Conservation (phyloP, 805 yeast genomes). For the Hanseniaspora nectarophila region DNA sequence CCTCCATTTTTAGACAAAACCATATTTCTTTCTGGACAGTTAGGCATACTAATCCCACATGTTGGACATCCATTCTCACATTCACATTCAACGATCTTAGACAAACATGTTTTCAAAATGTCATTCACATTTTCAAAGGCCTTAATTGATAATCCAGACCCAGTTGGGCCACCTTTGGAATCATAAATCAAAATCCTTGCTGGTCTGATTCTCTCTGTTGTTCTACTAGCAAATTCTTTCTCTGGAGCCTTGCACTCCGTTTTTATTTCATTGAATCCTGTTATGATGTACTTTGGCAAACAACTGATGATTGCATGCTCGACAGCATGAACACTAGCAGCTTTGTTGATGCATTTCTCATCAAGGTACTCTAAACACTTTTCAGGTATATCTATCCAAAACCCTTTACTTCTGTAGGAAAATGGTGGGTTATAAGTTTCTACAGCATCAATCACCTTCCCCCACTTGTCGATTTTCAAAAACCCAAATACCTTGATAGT, state of each 20-base stretch:
- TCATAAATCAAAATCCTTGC: slow-evolving; percentile 79
- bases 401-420: slow-evolving; percentile 55
- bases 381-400: slow-evolving; percentile 81
- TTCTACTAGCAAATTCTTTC: slow-evolving; percentile 76
- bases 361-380: slow-evolving; percentile 48
- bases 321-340: slow-evolving; percentile 95
- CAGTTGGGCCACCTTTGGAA: slow-evolving; percentile 65
- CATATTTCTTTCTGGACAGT: slow-evolving; percentile 67
- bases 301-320: slow-evolving; percentile 80
- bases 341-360: slow-evolving; percentile 49
- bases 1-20: slow-evolving; percentile 87
- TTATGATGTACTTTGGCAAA: slow-evolving; percentile 58
- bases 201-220: slow-evolving; percentile 64
- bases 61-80: slow-evolving; percentile 62
- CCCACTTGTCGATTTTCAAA: slow-evolving; percentile 67
- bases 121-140: slow-evolving; percentile 69
- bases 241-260: slow-evolving; percentile 98
- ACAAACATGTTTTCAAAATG: slow-evolving; percentile 48
- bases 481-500: slow-evolving; percentile 82
- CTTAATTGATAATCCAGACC: slow-evolving; percentile 68
- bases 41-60: slow-evolving; percentile 65
- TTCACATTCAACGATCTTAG: slow-evolving; percentile 50
- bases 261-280: slow-evolving; percentile 64
- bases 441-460: slow-evolving; percentile 80
- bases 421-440: slow-evolving; percentile 87